Conservation (phyloP, 2,329 filamentous ascomycete species). For the Verticillium albo-atrum region DNA sequence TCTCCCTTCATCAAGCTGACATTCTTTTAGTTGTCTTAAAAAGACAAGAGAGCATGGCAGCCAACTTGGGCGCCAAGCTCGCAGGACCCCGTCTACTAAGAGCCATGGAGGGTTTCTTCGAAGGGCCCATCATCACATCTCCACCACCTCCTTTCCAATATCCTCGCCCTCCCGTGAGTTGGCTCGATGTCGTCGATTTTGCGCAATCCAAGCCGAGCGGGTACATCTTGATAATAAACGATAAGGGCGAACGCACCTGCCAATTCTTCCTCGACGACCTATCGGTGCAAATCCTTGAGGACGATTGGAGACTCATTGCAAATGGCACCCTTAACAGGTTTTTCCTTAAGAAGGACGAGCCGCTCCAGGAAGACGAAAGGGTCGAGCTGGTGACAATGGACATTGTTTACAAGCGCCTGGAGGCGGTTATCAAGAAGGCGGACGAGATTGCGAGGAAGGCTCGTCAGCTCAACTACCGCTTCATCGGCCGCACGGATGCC, state of each 20-base stretch:
- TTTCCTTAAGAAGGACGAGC: slow-evolving; percentile 68
- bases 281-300: slow-evolving; percentile 79
- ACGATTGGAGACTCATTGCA: slow-evolving; percentile 80
- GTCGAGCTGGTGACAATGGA: slow-evolving; percentile 81
- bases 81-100: slow-evolving; percentile 79
- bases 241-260: slow-evolving; percentile 67
- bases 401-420: slow-evolving; percentile 74
- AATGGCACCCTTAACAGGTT: slow-evolving; percentile 76
- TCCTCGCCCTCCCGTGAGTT: slow-evolving; percentile 56
- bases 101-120: slow-evolving; percentile 81
- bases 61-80: slow-evolving; percentile 78
- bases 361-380: slow-evolving; percentile 80
- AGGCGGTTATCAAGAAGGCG: slow-evolving; percentile 72
- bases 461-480: slow-evolving; percentile 74
- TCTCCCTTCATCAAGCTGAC: not conserved
- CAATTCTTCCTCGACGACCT: slow-evolving; percentile 79
- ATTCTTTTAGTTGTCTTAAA: slow-evolving; percentile 61
- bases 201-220: slow-evolving; percentile 75
- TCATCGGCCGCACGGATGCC: slow-evolving; percentile 70
- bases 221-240: slow-evolving; percentile 66
- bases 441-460: slow-evolving; percentile 63
- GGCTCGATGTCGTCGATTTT: slow-evolving; percentile 83
- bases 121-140: slow-evolving; percentile 63
- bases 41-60: slow-evolving; percentile 80
- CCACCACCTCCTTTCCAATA: slow-evolving; percentile 49